Conservation (phyloP, 371 early-diverging fungal genomes). For the Encephalitozoon intestinalis region DNA sequence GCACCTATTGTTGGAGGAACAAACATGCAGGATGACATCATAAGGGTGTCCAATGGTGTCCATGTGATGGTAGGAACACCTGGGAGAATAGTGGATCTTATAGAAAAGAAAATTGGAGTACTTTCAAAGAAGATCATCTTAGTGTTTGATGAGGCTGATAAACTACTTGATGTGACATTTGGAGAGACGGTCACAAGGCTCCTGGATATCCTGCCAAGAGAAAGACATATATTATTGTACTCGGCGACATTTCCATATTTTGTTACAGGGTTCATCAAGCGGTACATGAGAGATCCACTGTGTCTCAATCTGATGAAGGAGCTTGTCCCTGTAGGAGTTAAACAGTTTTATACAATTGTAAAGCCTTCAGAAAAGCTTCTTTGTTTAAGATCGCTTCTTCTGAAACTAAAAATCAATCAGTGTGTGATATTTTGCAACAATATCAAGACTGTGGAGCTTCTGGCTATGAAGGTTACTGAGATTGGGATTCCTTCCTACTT, state of each 20-base stretch:
- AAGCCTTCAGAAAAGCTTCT: slow-evolving; percentile 92
- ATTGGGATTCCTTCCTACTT: slow-evolving; percentile 93
- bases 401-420: slow-evolving; percentile 92
- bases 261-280: slow-evolving; percentile 84
- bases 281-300: slow-evolving; percentile 77
- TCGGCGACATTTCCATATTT: slow-evolving; percentile 93
- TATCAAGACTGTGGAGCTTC: slow-evolving; percentile 83
- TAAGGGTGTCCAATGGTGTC: slow-evolving; percentile 72
- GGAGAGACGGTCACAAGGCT: slow-evolving; percentile 85
- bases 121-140: slow-evolving; percentile 63
- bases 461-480: slow-evolving; percentile 88
- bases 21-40: slow-evolving; percentile 86
- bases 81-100: slow-evolving; percentile 78
- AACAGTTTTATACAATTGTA: slow-evolving; percentile 94
- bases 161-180: slow-evolving; percentile 83
- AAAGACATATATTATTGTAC: slow-evolving; percentile 84
- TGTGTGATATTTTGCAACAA: slow-evolving; percentile 97
- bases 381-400: slow-evolving; percentile 78
- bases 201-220: slow-evolving; percentile 69
- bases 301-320: slow-evolving; percentile 97
- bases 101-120: slow-evolving; percentile 29
- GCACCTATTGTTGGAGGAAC: slow-evolving; percentile 94
- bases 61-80: slow-evolving; percentile 91
- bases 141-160: slow-evolving; percentile 97
- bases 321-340: slow-evolving; percentile 81